Evolutionary conservation across 2,329 filamentous ascomycete species (phyloP), one percentile per base, ranked within the genome.

Genomic region (Hypoxylon sp.): DNA sequence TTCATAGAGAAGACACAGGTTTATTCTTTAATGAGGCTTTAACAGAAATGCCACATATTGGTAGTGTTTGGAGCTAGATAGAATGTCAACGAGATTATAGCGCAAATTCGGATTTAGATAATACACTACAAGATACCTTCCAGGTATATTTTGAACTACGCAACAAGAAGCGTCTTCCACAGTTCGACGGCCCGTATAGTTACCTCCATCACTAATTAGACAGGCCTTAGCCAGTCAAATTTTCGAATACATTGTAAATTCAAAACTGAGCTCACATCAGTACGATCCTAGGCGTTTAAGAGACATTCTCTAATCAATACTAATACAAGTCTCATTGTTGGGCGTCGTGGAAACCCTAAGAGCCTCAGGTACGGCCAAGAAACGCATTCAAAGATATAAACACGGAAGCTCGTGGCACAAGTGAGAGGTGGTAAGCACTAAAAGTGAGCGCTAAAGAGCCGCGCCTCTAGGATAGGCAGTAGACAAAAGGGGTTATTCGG

Each of bases 401-500:
- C 5, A 11, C 21, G 9, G 32, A 7, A 25, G 21, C 49, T 34
- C 49, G 17, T 51, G 17, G 5, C n/a, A 19, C 7, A 34, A 34
- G 13, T 19, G 30, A 21, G 10, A 36, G 4, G 7, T 9, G 6
- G 28, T 30, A 9, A 30, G 28, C 28, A 30, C 28, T 30, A 30
- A 9, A 30, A 25, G 10, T 23, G 32, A 32, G 30, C 17, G 13
- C 50, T 13, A 17, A 28, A 21, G 13, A 41, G 34, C 19, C 23
- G 34, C 34, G 13, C 50, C 23, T 41, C 5, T 28, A 21, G 21
- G 17, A 41, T 41, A 41, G 14, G 28, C 6, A 41, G 5, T 41
- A n/a, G 19, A 34, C 34, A 17, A 41, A 53, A 53, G 50, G 21
- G 50, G 50, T 23, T 17, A 36, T 53, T 53, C 50, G 50, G 50